These are phyloP conservation scores for Teunomyces kruisii DNA, from an alignment of 805 yeast genomes.

Conservation along the genomic window DNA sequence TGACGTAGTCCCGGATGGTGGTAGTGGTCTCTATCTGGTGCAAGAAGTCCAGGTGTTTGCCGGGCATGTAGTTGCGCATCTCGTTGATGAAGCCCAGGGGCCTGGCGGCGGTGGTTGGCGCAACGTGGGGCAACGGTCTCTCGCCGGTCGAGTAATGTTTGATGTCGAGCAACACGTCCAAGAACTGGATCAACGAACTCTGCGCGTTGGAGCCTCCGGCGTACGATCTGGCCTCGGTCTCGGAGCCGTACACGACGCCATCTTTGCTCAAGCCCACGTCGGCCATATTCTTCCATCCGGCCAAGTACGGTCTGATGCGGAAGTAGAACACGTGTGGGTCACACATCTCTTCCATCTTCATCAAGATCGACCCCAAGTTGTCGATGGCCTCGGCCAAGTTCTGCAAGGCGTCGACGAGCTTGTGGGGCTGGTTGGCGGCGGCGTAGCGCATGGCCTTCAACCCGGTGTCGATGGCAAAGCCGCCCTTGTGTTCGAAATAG, in stretches of 20 bases:
- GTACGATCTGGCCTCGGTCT: constrained; percentile 50
- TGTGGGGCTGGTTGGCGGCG: constrained; percentile 41
- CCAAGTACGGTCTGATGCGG: constrained; percentile 83
- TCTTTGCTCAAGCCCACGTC: constrained; percentile 69
- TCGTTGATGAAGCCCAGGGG: constrained; percentile 62
- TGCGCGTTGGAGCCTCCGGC: constrained; percentile 96
- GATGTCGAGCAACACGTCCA: constrained; percentile 74
- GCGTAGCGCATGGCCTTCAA: constrained; percentile 62
- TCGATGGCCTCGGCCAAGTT: constrained; percentile 74
- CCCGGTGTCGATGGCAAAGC: constrained; percentile 65
- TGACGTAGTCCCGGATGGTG: constrained; percentile 64
- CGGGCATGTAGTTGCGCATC: constrained; percentile 91
- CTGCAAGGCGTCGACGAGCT: constrained; percentile 52
- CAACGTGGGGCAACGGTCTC: constrained; percentile 29
- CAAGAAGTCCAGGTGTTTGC: constrained; percentile 75
- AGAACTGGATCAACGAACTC: constrained; percentile 81
- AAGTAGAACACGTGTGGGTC: constrained; percentile 91
- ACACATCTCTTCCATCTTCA: constrained; percentile 89
- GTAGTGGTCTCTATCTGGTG: constrained; percentile 57
- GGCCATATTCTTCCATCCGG: constrained; percentile 93
- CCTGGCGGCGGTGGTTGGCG: constrained; percentile 3
- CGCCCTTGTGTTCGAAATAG: constrained; percentile 81
- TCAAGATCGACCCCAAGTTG: constrained; percentile 65
- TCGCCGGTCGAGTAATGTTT: constrained; percentile 79
- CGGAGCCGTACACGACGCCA: constrained; percentile 79